phyloP scores from a whole-genome alignment of 2,329 filamentous ascomycete species.

The Drechslera avenae region DNA sequence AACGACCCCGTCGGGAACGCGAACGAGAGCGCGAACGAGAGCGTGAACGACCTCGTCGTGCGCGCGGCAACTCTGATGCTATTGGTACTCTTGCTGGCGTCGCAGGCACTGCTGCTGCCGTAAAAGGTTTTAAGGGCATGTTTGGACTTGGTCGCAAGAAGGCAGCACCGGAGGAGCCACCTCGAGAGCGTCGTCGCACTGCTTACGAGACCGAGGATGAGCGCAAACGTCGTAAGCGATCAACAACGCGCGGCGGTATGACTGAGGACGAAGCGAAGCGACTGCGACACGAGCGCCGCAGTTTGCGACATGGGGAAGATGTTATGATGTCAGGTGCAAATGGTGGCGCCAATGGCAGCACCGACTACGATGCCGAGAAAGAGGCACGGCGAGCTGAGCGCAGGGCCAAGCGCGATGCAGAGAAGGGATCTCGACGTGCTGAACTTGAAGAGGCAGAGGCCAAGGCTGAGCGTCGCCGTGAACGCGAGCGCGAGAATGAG shows the following conservation, averaged over 20 bases:
- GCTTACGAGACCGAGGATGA: conserved; percentile 47
- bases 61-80: conserved; percentile 64
- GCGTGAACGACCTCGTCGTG: conserved; percentile 48
- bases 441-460: conserved; percentile 45
- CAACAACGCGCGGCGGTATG: conserved; percentile 39
- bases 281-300: conserved; percentile 45
- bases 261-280: conserved; percentile 48
- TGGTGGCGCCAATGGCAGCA: conserved; percentile 34
- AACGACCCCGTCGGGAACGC: conserved; percentile 50
- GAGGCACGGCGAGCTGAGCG: conserved; percentile 48
- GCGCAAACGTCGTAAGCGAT: conserved; percentile 46
- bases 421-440: conserved; percentile 41
- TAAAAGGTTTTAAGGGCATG: conserved; percentile 61
- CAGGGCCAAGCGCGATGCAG: conserved; percentile 41
- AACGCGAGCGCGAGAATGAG: conserved; percentile 46
- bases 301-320: conserved; percentile 39
- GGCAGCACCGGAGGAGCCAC: conserved; percentile 36
- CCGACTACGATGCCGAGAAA: conserved; percentile 42
- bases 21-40: conserved; percentile 41
- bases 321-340: conserved; percentile 33
- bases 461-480: conserved; percentile 45
- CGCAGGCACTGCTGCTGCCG: conserved; percentile 48
- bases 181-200: conserved; percentile 40
- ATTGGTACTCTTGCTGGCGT: conserved; percentile 56
- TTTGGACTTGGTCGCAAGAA: conserved; percentile 51